Evolutionary conservation across 768 basidiomycete species (phyloP).

Genomic region (Tricholoma terreum): DNA sequence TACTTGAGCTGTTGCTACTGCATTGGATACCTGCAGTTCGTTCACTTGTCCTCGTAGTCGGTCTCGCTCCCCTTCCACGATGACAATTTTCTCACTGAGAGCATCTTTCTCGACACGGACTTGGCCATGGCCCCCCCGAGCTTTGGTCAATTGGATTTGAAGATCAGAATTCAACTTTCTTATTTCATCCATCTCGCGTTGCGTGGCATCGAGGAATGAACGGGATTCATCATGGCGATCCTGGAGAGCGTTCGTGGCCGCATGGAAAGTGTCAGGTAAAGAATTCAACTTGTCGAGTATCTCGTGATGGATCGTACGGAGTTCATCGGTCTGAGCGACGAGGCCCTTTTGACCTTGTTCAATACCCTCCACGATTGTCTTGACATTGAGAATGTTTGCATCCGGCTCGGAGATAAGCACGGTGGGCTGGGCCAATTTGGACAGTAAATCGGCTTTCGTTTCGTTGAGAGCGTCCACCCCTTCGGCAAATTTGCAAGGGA

Average conservation of each 20-base stretch:
- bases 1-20: conserved; percentile 44
- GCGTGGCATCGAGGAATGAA: conserved; percentile 51
- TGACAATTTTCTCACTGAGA: conserved; percentile 56
- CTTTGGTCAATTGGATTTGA: conserved; percentile 72
- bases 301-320: conserved; percentile 49
- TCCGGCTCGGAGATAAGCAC: conserved; percentile 23
- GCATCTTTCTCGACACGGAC: conserved; percentile 81
- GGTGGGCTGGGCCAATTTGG: conserved; percentile 27
- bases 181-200: conserved; percentile 69
- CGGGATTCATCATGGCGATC: conserved; percentile 60
- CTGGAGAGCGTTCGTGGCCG: conserved; percentile 54
- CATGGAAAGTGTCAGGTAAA: conserved; percentile 58
- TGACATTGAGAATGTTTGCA: conserved; percentile 42
- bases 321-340: conserved; percentile 44
- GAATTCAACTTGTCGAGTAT: conserved; percentile 50
- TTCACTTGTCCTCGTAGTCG: conserved; percentile 52
- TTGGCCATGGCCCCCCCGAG: conserved; percentile 74
- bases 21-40: conserved; percentile 44
- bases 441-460: conserved; percentile 33
- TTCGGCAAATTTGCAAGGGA: conserved; percentile 46
- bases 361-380: conserved; percentile 47
- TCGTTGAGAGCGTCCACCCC: conserved; percentile 42
- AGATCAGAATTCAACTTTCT: conserved; percentile 64
- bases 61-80: conserved; percentile 66
- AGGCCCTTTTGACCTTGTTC: conserved; percentile 48